phyloP scores from a whole-genome alignment of 2,329 filamentous ascomycete species.

The Rosellinia necatrix region DNA sequence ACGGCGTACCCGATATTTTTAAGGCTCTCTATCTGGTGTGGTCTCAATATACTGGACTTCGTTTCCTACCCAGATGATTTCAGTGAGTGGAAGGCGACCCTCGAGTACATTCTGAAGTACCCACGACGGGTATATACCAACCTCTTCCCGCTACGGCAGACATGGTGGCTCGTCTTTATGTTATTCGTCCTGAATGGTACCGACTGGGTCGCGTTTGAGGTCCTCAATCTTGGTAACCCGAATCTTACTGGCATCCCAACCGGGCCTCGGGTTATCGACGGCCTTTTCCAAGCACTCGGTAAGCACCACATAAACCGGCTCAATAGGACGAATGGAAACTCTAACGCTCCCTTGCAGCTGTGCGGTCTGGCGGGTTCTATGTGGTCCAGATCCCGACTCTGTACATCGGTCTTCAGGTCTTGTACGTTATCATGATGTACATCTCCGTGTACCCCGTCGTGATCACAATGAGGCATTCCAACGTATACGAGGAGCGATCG shows the following conservation, averaged over 20 bases:
- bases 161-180: constrained; percentile 69
- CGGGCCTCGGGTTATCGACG: constrained; percentile 63
- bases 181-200: constrained; percentile 63
- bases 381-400: constrained; percentile 63
- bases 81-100: constrained; percentile 51
- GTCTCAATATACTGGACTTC: constrained; percentile 48
- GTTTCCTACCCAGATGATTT: constrained; percentile 46
- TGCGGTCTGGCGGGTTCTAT: constrained; percentile 69
- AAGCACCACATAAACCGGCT: constrained; percentile 26
- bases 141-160: constrained; percentile 66
- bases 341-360: constrained; percentile 47
- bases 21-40: constrained; percentile 61
- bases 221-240: constrained; percentile 67
- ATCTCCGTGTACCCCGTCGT: constrained; percentile 56
- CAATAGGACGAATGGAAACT: background rate
- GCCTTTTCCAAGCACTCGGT: constrained; percentile 67
- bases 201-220: constrained; percentile 69
- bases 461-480: constrained; percentile 60
- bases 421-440: constrained; percentile 56
- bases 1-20: constrained; percentile 69
- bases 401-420: constrained; percentile 52
- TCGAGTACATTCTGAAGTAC: constrained; percentile 59
- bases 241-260: constrained; percentile 56
- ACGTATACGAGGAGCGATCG: constrained; percentile 65
- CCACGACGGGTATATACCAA: constrained; percentile 65